These are phyloP conservation scores for Solanum hybrid DNA, from an alignment of 305 asterid species.

Conservation along the genomic window DNA sequence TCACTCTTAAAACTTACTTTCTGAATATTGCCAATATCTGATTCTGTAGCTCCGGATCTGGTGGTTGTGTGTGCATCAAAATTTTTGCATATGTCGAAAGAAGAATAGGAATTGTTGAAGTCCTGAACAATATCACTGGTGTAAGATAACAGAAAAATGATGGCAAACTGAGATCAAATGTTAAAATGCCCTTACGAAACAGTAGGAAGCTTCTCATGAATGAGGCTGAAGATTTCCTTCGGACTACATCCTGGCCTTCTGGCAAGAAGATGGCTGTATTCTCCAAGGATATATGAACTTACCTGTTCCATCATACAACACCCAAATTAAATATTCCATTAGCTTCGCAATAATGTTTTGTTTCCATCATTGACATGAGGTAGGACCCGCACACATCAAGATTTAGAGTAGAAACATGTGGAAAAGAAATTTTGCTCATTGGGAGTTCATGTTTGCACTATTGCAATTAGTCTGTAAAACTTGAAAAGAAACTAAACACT, in stretches of 20 bases:
- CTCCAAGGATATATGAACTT: conserved; percentile 97
- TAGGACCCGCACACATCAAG: not conserved
- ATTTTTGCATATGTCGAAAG: conserved; percentile 92
- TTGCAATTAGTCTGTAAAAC: not conserved
- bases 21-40: conserved; percentile 40
- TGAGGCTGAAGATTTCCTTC: conserved; percentile 71
- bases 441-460: not conserved
- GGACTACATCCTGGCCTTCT: conserved; percentile 94
- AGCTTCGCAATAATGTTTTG: not conserved
- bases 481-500: not conserved
- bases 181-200: conserved; percentile 62
- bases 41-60: conserved; percentile 55
- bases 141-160: conserved; percentile 15
- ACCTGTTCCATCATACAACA: conserved; percentile 38
- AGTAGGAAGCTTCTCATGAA: conserved; percentile 97
- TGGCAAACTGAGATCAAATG: conserved; percentile 9
- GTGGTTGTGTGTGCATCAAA: conserved; percentile 89
- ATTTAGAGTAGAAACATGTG: not conserved
- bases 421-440: not conserved
- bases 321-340: not conserved
- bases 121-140: conserved; percentile 39
- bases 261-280: conserved; percentile 92
- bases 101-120: conserved; percentile 86
- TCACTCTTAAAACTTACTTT: conserved; percentile 22
- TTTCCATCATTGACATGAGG: not conserved